Evolutionary conservation across 2,329 filamentous ascomycete genomes (phyloP).

Genomic region (Cercospora zeina): DNA sequence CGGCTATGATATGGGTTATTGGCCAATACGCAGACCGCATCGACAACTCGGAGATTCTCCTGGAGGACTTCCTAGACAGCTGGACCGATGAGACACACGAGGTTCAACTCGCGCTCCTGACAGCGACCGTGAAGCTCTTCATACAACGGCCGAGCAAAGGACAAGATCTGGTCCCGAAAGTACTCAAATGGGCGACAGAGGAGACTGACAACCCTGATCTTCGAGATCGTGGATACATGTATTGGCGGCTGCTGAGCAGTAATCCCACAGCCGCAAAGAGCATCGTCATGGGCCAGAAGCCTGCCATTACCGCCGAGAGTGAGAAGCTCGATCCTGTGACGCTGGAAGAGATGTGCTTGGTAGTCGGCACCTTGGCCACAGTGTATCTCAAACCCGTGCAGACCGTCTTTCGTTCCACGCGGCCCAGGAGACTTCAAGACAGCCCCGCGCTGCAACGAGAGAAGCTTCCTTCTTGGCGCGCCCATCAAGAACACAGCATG

Average conservation of each 20-base stretch:
- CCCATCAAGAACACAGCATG: slow-evolving; percentile 39
- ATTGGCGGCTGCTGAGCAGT: slow-evolving; percentile 93
- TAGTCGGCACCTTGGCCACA: slow-evolving; percentile 91
- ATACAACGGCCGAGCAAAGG: slow-evolving; percentile 95
- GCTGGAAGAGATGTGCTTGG: slow-evolving; percentile 94
- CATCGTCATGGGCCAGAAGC: slow-evolving; percentile 97
- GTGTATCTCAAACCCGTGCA: slow-evolving; percentile 98
- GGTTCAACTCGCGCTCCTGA: slow-evolving; percentile 90
- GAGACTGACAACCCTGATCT: slow-evolving; percentile 99
- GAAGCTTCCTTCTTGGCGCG: slow-evolving; percentile 59
- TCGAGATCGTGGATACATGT: slow-evolving; percentile 96
- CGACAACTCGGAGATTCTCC: slow-evolving; percentile 88
- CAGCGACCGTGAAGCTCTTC: slow-evolving; percentile 95
- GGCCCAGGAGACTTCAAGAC: slow-evolving; percentile 74
- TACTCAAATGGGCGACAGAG: slow-evolving; percentile 97
- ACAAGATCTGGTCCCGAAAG: slow-evolving; percentile 87
- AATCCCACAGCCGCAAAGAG: slow-evolving; percentile 83
- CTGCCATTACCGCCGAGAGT: slow-evolving; percentile 90
- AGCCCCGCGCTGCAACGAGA: slow-evolving; percentile 83
- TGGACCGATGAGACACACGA: slow-evolving; percentile 95
- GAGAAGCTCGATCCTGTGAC: slow-evolving; percentile 90
- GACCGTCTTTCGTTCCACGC: slow-evolving; percentile 88
- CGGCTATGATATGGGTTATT: slow-evolving; percentile 99
- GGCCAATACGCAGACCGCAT: slow-evolving; percentile 97
- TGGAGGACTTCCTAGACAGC: slow-evolving; percentile 92